These are phyloP conservation scores for Leccinum uliginosum DNA, from an alignment of 768 basidiomycete genomes.

Conservation along the genomic window DNA sequence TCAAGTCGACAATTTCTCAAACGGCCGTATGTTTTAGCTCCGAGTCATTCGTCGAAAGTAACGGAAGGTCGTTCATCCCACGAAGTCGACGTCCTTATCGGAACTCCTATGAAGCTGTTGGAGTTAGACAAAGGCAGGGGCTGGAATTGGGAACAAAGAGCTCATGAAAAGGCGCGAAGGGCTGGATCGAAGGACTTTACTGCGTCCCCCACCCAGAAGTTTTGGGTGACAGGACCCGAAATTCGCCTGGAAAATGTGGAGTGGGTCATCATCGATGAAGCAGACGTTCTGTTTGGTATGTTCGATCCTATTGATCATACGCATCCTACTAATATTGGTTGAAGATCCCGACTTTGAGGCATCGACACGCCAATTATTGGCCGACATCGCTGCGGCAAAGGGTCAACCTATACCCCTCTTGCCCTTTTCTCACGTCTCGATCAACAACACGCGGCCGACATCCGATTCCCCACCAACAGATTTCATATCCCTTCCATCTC, in stretches of 20 bases:
- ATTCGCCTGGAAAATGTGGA: conserved; percentile 69
- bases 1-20: too few relatives aligned
- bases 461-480: conserved; percentile 10
- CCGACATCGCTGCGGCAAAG: conserved; percentile 66
- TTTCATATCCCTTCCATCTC: conserved; percentile 72
- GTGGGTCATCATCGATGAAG: conserved; percentile 90
- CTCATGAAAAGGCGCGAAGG: conserved; percentile 21
- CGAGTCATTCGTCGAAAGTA: conserved; percentile 24
- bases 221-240: conserved; percentile 47
- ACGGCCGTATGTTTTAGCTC: conserved; percentile 12
- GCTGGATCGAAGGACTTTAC: conserved; percentile 22
- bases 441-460: conserved; percentile 3
- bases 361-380: conserved; percentile 63
- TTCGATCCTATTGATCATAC: neutral
- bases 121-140: conserved; percentile 54
- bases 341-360: conserved; percentile 80
- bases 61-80: conserved; percentile 11
- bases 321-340: too few relatives aligned
- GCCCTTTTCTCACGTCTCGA: conserved; percentile 17
- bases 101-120: conserved; percentile 60
- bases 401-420: conserved; percentile 19
- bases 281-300: conserved; percentile 84
- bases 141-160: conserved; percentile 43
- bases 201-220: conserved; percentile 26
- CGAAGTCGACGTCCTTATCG: conserved; percentile 54